A percentile compares a stretch with the other conserved stretches of the same genome.
These are phyloP conservation scores for Dactylellina haptotyla DNA, from an alignment of 2,329 filamentous ascomycete species.

Conservation along the genomic window DNA sequence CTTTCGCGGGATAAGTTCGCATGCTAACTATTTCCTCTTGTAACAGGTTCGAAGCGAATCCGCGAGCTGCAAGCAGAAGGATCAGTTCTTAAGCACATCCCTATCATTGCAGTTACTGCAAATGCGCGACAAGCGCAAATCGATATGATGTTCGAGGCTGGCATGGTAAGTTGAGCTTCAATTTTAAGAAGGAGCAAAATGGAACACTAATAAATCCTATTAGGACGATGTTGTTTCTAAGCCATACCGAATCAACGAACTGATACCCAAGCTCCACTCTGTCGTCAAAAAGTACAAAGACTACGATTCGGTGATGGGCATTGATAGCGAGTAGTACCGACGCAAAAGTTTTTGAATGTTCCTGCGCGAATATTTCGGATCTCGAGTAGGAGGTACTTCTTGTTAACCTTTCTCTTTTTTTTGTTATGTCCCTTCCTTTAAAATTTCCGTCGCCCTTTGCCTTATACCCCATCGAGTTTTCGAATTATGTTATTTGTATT, in stretches of 20 bases:
- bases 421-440: background rate
- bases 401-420: background rate
- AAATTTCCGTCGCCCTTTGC: background rate
- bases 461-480: conserved; percentile 40
- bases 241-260: conserved; percentile 48
- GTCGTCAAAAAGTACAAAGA: conserved; percentile 31
- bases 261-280: conserved; percentile 50
- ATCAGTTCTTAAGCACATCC: conserved; percentile 60
- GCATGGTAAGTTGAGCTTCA: conserved; percentile 36
- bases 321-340: conserved; percentile 12
- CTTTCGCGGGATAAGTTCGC: background rate
- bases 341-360: conserved; percentile 12
- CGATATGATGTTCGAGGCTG: conserved; percentile 51
- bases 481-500: background rate
- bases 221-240: conserved; percentile 52
- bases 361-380: conserved; percentile 5
- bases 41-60: conserved; percentile 32
- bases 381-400: background rate
- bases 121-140: conserved; percentile 60
- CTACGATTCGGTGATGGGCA: background rate
- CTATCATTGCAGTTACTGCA: conserved; percentile 65
- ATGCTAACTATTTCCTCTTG: background rate
- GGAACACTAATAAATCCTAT: background rate
- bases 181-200: background rate
- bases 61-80: conserved; percentile 61